Base-by-base conservation (phyloP, 2,329 filamentous ascomycete species). In the Penicillium freii region DNA sequence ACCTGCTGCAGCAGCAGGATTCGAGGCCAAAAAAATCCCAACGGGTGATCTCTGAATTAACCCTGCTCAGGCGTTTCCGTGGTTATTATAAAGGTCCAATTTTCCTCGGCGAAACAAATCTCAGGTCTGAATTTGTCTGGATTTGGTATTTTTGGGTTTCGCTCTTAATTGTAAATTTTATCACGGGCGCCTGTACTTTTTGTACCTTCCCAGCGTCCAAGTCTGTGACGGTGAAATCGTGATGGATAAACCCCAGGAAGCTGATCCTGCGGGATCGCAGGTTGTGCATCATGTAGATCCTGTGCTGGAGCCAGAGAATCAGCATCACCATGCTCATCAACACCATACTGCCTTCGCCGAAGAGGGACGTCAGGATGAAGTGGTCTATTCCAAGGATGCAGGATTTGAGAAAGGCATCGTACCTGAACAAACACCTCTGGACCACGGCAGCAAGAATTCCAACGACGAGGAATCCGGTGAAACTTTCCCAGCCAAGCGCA, bases 351-450 rank as follows among this genome's bases (percentile, higher is more conserved):
- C 66, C 50, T 64, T 71, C 60, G 74, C 74, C 36, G 62, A 73
- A 61, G 55, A 73, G 59, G 74, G 71, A 62, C 62, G 70, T 19
- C 58, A 70, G 19, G 77, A 80, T 59, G 77, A 83, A 50, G 75
- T 80, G 38, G 71, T 79, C 43, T 84, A 84, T 65, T 75, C 80
- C 36, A 75, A 75, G 49, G 77, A 74, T 45, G 77, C 70, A 25
- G 75, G 71, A 15, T 63, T 73, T 11, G 71, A 81, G 62, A 65
- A 77, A 67, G 76, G 63, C 42, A 71, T 58, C 48, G 73, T 73
- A 9, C 65, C 68, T 7, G 63, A 70, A 38, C 66, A 70, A 15
- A 64, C 71, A 42, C 73, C 76, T 5, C 73, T 78, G 48, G 78
- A 80, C 8, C 59, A 65, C 5, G 42, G 42, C 63, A 75, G 78